Conservation (phyloP, 192 early-diverging fungal genomes). For the Coemansia umbellata region DNA sequence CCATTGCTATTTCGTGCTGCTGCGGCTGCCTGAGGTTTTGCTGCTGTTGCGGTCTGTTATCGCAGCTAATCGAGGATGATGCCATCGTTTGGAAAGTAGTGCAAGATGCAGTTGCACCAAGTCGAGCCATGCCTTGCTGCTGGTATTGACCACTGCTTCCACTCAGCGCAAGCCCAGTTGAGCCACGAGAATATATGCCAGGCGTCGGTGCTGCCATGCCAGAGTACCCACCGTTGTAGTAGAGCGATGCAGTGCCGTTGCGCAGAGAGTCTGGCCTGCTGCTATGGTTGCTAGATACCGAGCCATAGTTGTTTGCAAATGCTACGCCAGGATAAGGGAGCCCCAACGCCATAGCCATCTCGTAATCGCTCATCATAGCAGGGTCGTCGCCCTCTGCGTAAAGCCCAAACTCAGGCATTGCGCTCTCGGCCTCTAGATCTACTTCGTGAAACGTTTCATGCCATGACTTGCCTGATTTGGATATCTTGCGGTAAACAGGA, state of each 20-base stretch:
- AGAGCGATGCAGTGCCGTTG: constrained; percentile 1
- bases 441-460: constrained; percentile 50
- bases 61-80: constrained; percentile 11
- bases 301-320: constrained; percentile 13
- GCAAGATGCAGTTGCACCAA: constrained; percentile 31
- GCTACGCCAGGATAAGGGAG: constrained; percentile 34
- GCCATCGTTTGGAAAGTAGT: constrained; percentile 43
- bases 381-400: constrained; percentile 4
- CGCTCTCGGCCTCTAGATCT: constrained; percentile 16
- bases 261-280: constrained; percentile 11
- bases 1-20: background rate
- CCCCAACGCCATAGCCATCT: constrained; percentile 39
- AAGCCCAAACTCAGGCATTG: background rate
- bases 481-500: constrained; percentile 48
- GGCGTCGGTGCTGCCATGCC: background rate
- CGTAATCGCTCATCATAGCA: constrained; percentile 35
- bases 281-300: constrained; percentile 7
- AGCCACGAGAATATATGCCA: background rate
- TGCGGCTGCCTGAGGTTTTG: background rate
- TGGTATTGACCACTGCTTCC: background rate
- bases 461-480: constrained; percentile 42
- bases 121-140: background rate
- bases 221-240: background rate
- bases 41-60: background rate
- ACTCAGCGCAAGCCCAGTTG: background rate